These are phyloP conservation scores for Macrophomina phaseolina DNA, from an alignment of 2,329 filamentous ascomycete species.

Conservation along the genomic window DNA sequence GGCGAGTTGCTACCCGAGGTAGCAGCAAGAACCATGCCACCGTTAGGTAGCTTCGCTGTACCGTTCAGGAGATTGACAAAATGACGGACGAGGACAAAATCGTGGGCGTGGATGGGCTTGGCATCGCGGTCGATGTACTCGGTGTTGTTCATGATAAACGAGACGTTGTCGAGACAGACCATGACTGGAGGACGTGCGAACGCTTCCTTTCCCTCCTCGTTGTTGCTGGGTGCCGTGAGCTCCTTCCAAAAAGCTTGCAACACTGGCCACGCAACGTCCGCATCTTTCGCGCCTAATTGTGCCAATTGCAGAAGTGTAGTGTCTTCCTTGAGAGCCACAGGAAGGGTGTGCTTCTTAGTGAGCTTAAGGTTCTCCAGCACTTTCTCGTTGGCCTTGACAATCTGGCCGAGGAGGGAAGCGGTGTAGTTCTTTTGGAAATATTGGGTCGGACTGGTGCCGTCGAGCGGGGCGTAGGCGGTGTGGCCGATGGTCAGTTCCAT, in stretches of 20 bases:
- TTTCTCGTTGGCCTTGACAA: constrained; percentile 72
- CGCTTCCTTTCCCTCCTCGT: constrained; percentile 43
- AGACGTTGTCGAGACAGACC: constrained; percentile 77
- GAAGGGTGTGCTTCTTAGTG: constrained; percentile 62
- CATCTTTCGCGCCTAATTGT: constrained; percentile 71
- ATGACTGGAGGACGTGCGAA: constrained; percentile 66
- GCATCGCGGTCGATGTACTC: constrained; percentile 75
- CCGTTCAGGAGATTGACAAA: constrained; percentile 72
- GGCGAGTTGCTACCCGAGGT: constrained; percentile 75
- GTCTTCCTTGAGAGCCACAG: constrained; percentile 62
- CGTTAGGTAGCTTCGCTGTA: constrained; percentile 65
- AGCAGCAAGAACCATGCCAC: constrained; percentile 78
- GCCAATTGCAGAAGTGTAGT: constrained; percentile 70
- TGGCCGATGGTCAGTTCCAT: constrained; percentile 81
- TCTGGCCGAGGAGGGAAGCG: constrained; percentile 73
- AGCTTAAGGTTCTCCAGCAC: constrained; percentile 64
- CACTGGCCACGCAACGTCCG: constrained; percentile 78
- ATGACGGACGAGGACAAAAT: constrained; percentile 75
- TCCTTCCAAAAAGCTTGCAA: constrained; percentile 84
- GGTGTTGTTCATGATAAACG: constrained; percentile 79
- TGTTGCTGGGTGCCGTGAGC: constrained; percentile 61
- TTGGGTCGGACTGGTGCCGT: constrained; percentile 56
- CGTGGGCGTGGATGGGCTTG: constrained; percentile 81
- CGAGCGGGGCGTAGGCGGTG: constrained; percentile 78
- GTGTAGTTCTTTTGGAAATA: constrained; percentile 83